Evolutionary conservation across 106 monocot species (phyloP), one percentile per base, ranked within the genome.

Genomic region (Chionographis japonica): DNA sequence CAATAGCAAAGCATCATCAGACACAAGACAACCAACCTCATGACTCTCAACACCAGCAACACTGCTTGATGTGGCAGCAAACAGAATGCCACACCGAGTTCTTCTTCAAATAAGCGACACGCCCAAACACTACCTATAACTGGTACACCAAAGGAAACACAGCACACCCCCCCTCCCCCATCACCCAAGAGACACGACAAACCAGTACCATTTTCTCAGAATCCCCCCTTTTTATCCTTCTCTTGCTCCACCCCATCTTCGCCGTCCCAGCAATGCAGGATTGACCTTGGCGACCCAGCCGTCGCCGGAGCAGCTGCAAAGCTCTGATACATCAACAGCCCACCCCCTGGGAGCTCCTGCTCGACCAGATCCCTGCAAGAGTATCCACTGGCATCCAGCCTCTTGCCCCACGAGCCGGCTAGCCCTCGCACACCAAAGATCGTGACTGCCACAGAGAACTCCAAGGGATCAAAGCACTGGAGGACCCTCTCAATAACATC

Each of bases 371-470:
- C 53, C 19, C 56, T 56, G 66, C 74, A 78, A n/a, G 35, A 14
- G 35, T 78, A 78, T 8, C 66, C 74, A 8, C 75, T 66, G n/a
- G 67, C 19, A 42, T 55, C 53, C 3, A 68, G 49, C 43, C 52
- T 71, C 70, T 60, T 68, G 1, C 61, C 81, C 81, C 81, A 85
- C 6, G 56, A 63, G 15, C 54, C 74, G 8, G 81, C 80, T 5
- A 12, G 42, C 16, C 54, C 52, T 39, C 52, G 55, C 0, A 64
- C 81, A 35, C 82, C 86, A 37, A 78, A 70, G 20, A 82, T 72
- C 8, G 86, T 82, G 27, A 86, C 61, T 4, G 86, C 82, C 6
- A 82, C 69, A 39, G 82, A 82, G 66, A 86, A 82, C 14, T 79
- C 75, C 2, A 54, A 61, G 2, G 86, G 86, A 8, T 62, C 56